These are phyloP conservation scores for Aspergillus kassunensis DNA, from an alignment of 495 filamentous ascomycete species.

Conservation along the genomic window DNA sequence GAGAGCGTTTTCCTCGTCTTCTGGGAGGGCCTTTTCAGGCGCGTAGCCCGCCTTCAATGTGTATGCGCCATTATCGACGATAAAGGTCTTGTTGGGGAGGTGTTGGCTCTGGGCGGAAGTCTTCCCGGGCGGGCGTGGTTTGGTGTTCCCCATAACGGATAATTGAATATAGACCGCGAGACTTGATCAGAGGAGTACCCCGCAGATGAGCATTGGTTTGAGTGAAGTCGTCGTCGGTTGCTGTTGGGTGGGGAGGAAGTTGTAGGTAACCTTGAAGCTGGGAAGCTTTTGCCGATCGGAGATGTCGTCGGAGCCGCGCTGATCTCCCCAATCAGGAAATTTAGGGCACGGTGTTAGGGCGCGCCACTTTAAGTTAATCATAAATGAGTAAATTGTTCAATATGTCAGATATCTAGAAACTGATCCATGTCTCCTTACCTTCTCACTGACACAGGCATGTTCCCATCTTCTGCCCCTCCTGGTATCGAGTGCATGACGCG, in stretches of 20 bases:
- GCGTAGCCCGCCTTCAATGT: conserved; percentile 92
- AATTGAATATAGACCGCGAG: background rate
- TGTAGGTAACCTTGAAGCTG: no score
- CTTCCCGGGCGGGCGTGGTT: conserved; percentile 35
- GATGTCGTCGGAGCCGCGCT: conserved; percentile 5
- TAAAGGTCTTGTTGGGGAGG: conserved; percentile 64
- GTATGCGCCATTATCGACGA: conserved; percentile 92
- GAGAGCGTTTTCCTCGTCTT: conserved; percentile 39
- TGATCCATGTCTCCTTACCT: no score
- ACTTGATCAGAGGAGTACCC: background rate
- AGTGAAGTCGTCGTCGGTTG: background rate
- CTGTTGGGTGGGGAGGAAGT: background rate
- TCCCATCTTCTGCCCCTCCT: no score
- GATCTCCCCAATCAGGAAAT: conserved; percentile 21
- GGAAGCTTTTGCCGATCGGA: conserved; percentile 6
- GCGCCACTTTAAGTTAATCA: background rate
- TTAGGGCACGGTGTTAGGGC: conserved; percentile 28
- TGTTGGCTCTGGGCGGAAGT: conserved; percentile 24
- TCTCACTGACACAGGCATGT: no score
- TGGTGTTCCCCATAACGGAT: conserved; percentile 33
- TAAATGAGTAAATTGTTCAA: no score
- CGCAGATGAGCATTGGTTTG: background rate
- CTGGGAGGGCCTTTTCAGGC: conserved; percentile 28
- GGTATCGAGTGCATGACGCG: no score
- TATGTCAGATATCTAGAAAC: no score